Conservation (phyloP, 768 basidiomycete genomes). For the Trametopsis cervina region DNA sequence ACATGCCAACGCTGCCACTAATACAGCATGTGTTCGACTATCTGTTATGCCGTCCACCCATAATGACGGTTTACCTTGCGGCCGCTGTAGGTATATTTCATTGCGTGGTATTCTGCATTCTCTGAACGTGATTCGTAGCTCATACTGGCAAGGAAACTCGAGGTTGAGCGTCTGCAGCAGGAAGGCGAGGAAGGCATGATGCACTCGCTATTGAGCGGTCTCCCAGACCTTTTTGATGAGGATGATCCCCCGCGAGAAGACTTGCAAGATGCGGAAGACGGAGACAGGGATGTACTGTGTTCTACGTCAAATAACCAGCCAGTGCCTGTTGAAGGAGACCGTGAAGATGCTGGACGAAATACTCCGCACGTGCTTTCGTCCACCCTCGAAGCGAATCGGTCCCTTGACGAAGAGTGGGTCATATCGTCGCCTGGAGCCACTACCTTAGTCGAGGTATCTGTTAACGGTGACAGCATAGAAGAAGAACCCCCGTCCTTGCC, state of each 20-base stretch:
- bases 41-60: constrained; percentile 75
- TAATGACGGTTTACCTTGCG: constrained; percentile 75
- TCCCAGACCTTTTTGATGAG: constrained; percentile 53
- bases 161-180: constrained; percentile 51
- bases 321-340: neutral
- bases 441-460: neutral
- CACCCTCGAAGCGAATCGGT: no score
- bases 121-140: constrained; percentile 38
- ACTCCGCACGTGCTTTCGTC: neutral
- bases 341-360: neutral
- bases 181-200: constrained; percentile 81
- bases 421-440: no score
- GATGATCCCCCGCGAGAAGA: constrained; percentile 11
- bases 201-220: constrained; percentile 62
- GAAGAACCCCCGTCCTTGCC: neutral
- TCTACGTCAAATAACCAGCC: neutral
- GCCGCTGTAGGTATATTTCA: constrained; percentile 53
- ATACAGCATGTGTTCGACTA: constrained; percentile 93
- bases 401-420: no score
- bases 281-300: neutral
- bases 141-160: constrained; percentile 62
- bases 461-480: neutral
- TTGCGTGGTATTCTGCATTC: neutral
- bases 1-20: constrained; percentile 81
- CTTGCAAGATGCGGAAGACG: constrained; percentile 2